phyloP scores from a whole-genome alignment of 345 rosid genomes.

The Carallia pectinifolia region DNA sequence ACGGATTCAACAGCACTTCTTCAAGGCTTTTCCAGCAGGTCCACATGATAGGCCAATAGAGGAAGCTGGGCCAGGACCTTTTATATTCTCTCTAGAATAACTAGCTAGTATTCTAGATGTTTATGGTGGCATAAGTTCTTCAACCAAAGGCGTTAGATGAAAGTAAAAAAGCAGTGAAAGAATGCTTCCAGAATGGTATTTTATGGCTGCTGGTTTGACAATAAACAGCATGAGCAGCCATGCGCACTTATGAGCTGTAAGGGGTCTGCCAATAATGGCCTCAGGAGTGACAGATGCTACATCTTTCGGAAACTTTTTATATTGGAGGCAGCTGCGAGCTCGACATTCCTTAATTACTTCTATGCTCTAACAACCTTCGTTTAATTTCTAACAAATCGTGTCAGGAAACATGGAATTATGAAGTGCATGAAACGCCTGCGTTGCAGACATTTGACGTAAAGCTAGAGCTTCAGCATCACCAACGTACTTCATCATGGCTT shows the following conservation, averaged over 20 bases:
- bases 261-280: background rate
- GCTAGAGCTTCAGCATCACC: conserved; percentile 49
- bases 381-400: conserved; percentile 19
- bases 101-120: background rate
- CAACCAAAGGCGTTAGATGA: no score
- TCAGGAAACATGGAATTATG: conserved; percentile 39
- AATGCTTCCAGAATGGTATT: no score
- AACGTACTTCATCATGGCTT: conserved; percentile 51
- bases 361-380: conserved; percentile 4
- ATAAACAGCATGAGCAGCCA: conserved; percentile 1
- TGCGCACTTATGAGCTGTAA: background rate
- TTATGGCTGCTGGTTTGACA: background rate
- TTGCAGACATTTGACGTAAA: conserved; percentile 55
- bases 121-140: background rate
- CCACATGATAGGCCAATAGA: conserved; percentile 1
- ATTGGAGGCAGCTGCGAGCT: conserved; percentile 7
- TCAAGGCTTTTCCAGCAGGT: conserved; percentile 11
- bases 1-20: conserved; percentile 18
- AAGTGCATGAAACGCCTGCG: conserved; percentile 53
- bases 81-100: background rate
- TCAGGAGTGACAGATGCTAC: background rate
- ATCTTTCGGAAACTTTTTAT: background rate
- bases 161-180: no score
- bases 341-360: background rate
- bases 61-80: background rate